These are phyloP conservation scores for Botrytis deweyae DNA, from an alignment of 2,329 filamentous ascomycete genomes.

Conservation along the genomic window DNA sequence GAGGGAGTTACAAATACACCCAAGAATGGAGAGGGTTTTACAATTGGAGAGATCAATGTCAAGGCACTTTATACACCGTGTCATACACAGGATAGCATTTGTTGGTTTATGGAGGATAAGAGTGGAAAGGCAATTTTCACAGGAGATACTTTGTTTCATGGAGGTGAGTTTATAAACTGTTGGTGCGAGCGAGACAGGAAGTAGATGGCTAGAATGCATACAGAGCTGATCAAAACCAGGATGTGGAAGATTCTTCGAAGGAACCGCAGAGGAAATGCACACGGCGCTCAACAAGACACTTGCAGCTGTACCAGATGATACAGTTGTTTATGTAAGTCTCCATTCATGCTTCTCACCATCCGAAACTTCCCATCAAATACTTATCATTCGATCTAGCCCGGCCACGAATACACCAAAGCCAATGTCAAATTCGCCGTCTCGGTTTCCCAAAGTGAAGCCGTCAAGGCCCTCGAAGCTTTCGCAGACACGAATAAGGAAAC, in stretches of 20 bases:
- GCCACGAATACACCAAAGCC: slow-evolving; percentile 96
- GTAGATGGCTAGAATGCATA: background rate
- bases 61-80: slow-evolving; percentile 93
- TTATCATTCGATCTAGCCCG: slow-evolving; percentile 57
- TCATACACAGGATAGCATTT: slow-evolving; percentile 98
- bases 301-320: slow-evolving; percentile 80
- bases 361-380: slow-evolving; percentile 22
- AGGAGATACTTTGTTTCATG: slow-evolving; percentile 94
- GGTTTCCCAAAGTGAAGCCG: slow-evolving; percentile 70
- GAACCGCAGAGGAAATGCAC: slow-evolving; percentile 86
- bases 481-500: slow-evolving; percentile 79
- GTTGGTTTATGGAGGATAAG: slow-evolving; percentile 83
- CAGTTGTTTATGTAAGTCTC: slow-evolving; percentile 75
- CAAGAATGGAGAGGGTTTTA: slow-evolving; percentile 72
- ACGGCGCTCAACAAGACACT: slow-evolving; percentile 85
- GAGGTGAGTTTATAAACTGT: slow-evolving; percentile 53
- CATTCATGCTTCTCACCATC: background rate
- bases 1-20: slow-evolving; percentile 77
- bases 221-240: slow-evolving; percentile 51
- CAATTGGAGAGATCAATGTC: slow-evolving; percentile 78
- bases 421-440: slow-evolving; percentile 87
- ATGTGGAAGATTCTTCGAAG: slow-evolving; percentile 95
- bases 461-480: slow-evolving; percentile 75
- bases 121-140: slow-evolving; percentile 79
- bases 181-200: background rate